Percentiles rank a stretch among this genome's conserved stretches.
Evolutionary conservation across 139 green algal species (phyloP).

Genomic region (Edaphochlamys debaryana): DNA sequence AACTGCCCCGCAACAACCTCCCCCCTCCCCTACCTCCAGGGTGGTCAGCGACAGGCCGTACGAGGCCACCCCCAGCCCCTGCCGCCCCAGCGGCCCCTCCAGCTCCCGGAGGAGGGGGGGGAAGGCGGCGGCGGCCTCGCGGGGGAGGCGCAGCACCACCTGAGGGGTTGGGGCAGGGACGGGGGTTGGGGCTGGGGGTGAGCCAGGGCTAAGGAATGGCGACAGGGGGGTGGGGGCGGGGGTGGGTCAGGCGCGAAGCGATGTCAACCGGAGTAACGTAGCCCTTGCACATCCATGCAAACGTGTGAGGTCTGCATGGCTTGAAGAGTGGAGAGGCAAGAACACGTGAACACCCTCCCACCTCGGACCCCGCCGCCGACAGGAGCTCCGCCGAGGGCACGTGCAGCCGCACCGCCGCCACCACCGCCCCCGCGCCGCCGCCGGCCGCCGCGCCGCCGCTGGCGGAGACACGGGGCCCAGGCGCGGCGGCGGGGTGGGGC

Average conservation of each 20-base stretch:
- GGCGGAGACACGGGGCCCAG: not conserved
- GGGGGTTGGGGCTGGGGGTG: not conserved
- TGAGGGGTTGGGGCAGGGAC: slow-evolving; percentile 20
- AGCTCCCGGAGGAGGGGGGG: slow-evolving; percentile 50
- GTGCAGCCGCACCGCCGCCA: slow-evolving; percentile 16
- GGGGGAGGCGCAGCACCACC: slow-evolving; percentile 63
- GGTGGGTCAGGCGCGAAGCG: too few species aligned
- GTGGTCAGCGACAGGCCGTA: slow-evolving; percentile 82
- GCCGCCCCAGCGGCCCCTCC: slow-evolving; percentile 27
- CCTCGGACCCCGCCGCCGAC: slow-evolving; percentile 35
- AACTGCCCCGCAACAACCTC: too few species aligned
- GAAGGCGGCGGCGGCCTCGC: slow-evolving; percentile 51
- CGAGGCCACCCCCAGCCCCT: slow-evolving; percentile 49
- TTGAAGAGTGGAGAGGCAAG: too few species aligned
- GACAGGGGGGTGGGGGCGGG: too few species aligned
- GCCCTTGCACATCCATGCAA: too few species aligned
- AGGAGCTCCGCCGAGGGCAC: slow-evolving; percentile 57
- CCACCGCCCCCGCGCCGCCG: not conserved
- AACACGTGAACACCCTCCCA: too few species aligned
- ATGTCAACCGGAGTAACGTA: too few species aligned
- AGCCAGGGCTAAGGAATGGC: too few species aligned
- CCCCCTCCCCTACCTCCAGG: slow-evolving; percentile 83
- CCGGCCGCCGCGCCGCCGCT: not conserved
- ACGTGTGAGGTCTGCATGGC: too few species aligned
- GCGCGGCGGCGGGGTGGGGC: not conserved